phyloP scores from a whole-genome alignment of 306 rosid genomes.

The Geum urbanum region DNA sequence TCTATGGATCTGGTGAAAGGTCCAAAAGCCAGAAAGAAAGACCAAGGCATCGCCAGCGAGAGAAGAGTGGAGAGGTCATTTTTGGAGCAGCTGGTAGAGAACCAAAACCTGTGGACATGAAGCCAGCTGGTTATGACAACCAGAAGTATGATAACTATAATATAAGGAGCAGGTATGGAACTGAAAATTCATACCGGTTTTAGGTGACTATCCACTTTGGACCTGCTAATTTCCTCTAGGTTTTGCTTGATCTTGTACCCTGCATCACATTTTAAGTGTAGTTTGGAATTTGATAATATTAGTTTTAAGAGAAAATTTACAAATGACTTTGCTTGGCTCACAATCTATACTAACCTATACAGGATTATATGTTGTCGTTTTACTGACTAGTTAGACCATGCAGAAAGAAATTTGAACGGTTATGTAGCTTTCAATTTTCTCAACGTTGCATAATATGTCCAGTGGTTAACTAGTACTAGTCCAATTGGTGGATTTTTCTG shows the following conservation, averaged over 20 bases:
- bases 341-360: not conserved
- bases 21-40: slow-evolving; percentile 85
- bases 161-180: slow-evolving; percentile 57
- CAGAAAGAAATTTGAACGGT: not conserved
- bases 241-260: slow-evolving; percentile 32
- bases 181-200: slow-evolving; percentile 49
- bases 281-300: slow-evolving; percentile 21
- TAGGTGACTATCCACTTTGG: slow-evolving; percentile 22
- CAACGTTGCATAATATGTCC: not conserved
- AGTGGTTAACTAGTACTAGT: not conserved
- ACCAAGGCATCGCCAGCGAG: slow-evolving; percentile 75
- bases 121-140: slow-evolving; percentile 43
- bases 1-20: slow-evolving; percentile 74
- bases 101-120: slow-evolving; percentile 48
- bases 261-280: slow-evolving; percentile 23
- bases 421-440: not conserved
- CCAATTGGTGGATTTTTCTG: too few relatives aligned
- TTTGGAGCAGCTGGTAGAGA: slow-evolving; percentile 47
- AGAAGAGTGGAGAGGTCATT: slow-evolving; percentile 67
- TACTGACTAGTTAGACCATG: slow-evolving; percentile 4
- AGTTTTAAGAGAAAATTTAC: slow-evolving; percentile 14
- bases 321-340: slow-evolving; percentile 7
- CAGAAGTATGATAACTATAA: slow-evolving; percentile 65
- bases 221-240: slow-evolving; percentile 15
- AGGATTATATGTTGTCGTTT: slow-evolving; percentile 9